A percentile compares a stretch with the other conserved stretches of the same genome.
These are phyloP conservation scores for Trametes cubensis DNA, from an alignment of 768 basidiomycete species.

Conservation along the genomic window DNA sequence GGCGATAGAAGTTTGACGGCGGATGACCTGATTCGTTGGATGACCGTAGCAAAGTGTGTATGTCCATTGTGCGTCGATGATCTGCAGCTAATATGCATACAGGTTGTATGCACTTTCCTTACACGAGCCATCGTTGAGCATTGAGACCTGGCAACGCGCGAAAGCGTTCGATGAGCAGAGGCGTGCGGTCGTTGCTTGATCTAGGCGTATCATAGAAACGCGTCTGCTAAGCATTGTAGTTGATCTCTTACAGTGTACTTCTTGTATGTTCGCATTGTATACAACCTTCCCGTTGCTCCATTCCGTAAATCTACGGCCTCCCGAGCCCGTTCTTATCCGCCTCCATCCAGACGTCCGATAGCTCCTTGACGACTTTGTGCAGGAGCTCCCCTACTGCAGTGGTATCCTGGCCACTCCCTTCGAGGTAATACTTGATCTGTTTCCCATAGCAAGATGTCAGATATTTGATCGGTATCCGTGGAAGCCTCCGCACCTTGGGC, in stretches of 20 bases:
- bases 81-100: conserved; percentile 4
- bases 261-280: neutral
- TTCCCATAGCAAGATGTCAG: neutral
- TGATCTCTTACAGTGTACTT: neutral
- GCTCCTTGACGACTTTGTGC: conserved; percentile 57
- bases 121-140: conserved; percentile 57
- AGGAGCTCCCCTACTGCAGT: conserved; percentile 52
- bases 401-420: conserved; percentile 66
- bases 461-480: conserved; percentile 17
- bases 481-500: conserved; percentile 62
- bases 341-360: conserved; percentile 72
- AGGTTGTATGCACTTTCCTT: conserved; percentile 68
- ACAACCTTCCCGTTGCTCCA: neutral
- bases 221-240: too few species aligned
- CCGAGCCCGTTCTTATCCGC: conserved; percentile 53
- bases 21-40: conserved; percentile 67
- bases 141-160: conserved; percentile 63
- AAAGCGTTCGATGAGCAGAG: conserved; percentile 61
- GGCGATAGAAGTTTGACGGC: conserved; percentile 44
- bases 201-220: neutral
- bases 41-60: conserved; percentile 70
- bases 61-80: neutral
- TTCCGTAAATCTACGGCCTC: conserved; percentile 11
- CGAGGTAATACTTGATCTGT: conserved; percentile 86
- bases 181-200: conserved; percentile 27